Percentiles rank a stretch among this genome's conserved stretches.
These are phyloP conservation scores for Chaetomium sp. DNA, from an alignment of 2,329 filamentous ascomycete genomes.

Conservation along the genomic window DNA sequence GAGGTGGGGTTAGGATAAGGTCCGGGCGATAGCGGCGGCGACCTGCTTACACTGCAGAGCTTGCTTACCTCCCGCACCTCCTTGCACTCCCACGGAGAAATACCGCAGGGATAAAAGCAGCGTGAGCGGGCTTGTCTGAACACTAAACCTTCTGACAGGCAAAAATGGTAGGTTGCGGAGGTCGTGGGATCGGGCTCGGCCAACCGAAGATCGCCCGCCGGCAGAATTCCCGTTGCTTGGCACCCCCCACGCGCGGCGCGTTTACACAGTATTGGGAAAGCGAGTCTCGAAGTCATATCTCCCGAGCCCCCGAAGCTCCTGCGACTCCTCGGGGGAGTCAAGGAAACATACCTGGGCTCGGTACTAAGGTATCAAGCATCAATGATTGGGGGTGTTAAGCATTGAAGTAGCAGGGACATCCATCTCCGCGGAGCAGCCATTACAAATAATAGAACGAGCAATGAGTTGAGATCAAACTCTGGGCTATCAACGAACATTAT, in stretches of 20 bases:
- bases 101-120: slow-evolving; percentile 26
- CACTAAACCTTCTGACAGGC: slow-evolving; percentile 27
- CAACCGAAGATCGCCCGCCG: slow-evolving; percentile 21
- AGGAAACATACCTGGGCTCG: not conserved
- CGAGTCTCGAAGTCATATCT: not conserved
- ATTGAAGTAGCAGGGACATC: not conserved
- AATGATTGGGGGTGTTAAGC: slow-evolving; percentile 4
- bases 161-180: slow-evolving; percentile 31
- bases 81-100: slow-evolving; percentile 27
- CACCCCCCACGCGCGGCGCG: slow-evolving; percentile 28
- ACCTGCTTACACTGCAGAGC: not conserved
- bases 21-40: not conserved
- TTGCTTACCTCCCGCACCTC: slow-evolving; percentile 8
- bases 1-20: not conserved
- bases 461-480: not conserved
- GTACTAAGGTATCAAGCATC: not conserved
- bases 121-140: slow-evolving; percentile 12
- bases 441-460: not conserved
- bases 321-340: slow-evolving; percentile 9
- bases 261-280: slow-evolving; percentile 3
- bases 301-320: not conserved
- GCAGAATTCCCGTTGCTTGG: slow-evolving; percentile 29
- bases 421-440: slow-evolving; percentile 20
- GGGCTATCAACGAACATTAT: not conserved
- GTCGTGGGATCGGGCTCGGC: slow-evolving; percentile 21